phyloP scores from a whole-genome alignment of 768 basidiomycete species.

The Lactarius hatsudake region DNA sequence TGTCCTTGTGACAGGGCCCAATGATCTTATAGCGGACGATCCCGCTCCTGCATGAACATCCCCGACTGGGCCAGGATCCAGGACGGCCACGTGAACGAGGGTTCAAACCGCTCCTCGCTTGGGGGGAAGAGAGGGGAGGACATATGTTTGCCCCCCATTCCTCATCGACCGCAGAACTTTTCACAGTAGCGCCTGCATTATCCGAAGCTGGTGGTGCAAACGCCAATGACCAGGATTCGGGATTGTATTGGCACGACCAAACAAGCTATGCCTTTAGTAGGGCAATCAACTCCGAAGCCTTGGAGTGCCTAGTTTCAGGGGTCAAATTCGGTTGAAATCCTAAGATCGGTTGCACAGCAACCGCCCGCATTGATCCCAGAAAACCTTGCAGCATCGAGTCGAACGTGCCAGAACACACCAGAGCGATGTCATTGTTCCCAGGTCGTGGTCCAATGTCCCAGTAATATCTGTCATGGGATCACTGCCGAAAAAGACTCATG shows the following conservation, averaged over 20 bases:
- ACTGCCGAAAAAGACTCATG: background rate
- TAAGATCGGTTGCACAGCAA: background rate
- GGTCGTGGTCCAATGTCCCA: background rate
- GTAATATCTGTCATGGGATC: slow-evolving; percentile 7
- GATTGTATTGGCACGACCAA: slow-evolving; percentile 1
- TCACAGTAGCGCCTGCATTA: slow-evolving; percentile 6
- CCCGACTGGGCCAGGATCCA: slow-evolving; percentile 6
- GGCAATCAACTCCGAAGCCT: slow-evolving; percentile 10
- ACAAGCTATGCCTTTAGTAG: slow-evolving; percentile 21
- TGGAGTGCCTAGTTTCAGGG: slow-evolving; percentile 13
- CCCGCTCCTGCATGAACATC: slow-evolving; percentile 3
- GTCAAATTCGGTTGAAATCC: slow-evolving; percentile 2
- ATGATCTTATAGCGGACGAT: slow-evolving; percentile 9
- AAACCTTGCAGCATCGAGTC: background rate
- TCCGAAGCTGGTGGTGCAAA: slow-evolving; percentile 4
- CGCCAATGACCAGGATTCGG: slow-evolving; percentile 18
- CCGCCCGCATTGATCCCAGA: slow-evolving; percentile 6
- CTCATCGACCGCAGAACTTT: background rate
- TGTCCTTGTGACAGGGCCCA: slow-evolving; percentile 14
- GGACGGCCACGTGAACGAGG: slow-evolving; percentile 1
- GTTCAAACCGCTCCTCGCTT: slow-evolving; percentile 8
- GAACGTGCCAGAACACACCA: slow-evolving; percentile 6
- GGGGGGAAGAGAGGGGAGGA: background rate
- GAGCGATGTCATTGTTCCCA: slow-evolving; percentile 3
- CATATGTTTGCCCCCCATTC: slow-evolving; percentile 4